phyloP scores from a whole-genome alignment of 164 flowering plant genomes.

The Berberis thunbergii region DNA sequence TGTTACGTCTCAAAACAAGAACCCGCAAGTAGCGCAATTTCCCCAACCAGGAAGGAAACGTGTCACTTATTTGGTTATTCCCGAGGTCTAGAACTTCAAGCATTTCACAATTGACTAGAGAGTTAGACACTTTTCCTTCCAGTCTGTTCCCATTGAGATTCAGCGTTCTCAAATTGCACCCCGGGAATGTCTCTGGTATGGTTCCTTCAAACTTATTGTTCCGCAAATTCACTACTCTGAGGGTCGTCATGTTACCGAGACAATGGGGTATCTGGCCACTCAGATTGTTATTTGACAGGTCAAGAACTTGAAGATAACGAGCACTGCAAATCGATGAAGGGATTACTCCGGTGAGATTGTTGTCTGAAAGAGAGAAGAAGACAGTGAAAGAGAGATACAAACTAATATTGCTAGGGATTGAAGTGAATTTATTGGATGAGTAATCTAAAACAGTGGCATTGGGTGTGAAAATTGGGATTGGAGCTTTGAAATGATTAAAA shows the following conservation, averaged over 20 bases:
- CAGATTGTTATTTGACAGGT: conserved; percentile 42
- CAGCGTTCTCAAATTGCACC: conserved; percentile 29
- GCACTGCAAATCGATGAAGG: conserved; percentile 41
- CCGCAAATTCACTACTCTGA: conserved; percentile 38
- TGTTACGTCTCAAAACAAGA: conserved; percentile 48
- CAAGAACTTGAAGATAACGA: conserved; percentile 28
- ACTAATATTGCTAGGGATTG: conserved; percentile 19
- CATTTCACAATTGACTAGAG: conserved; percentile 37
- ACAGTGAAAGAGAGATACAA: not conserved
- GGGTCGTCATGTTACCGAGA: conserved; percentile 9
- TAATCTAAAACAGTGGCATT: conserved; percentile 26
- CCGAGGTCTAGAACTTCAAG: conserved; percentile 56
- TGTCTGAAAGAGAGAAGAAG: conserved; percentile 33
- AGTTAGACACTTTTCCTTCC: conserved; percentile 36
- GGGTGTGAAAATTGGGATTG: conserved; percentile 20
- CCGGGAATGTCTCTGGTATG: conserved; percentile 26
- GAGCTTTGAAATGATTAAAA: conserved; percentile 26
- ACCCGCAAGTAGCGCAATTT: conserved; percentile 30
- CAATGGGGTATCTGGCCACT: conserved; percentile 40
- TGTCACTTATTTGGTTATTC: conserved; percentile 32
- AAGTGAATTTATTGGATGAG: conserved; percentile 36
- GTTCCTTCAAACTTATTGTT: conserved; percentile 31
- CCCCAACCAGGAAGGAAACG: conserved; percentile 41
- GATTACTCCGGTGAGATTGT: conserved; percentile 12
- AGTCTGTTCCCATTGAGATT: conserved; percentile 38